Conservation (phyloP, 108 stramenopile genomes). For the Nannochloropsis salina region DNA sequence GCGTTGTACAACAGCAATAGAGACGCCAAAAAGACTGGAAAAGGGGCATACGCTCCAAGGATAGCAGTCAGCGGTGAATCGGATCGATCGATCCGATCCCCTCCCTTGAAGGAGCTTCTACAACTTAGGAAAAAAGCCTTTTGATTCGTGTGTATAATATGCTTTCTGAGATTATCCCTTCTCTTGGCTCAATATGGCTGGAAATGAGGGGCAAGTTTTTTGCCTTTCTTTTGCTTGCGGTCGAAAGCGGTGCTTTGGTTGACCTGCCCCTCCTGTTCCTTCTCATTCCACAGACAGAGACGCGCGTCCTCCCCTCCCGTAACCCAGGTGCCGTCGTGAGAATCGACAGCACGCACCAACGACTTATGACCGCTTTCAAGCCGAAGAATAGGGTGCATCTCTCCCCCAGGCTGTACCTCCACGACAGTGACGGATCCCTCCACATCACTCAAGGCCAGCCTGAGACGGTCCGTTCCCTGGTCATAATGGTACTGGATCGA, state of each 20-base stretch:
- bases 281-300: conserved; percentile 39
- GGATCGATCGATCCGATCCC: too few species aligned
- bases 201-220: neutral
- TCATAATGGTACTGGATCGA: conserved; percentile 39
- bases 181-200: neutral
- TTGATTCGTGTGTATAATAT: too few species aligned
- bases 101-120: too few species aligned
- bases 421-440: conserved; percentile 34
- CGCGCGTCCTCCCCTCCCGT: conserved; percentile 53
- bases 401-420: conserved; percentile 33
- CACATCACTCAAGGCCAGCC: conserved; percentile 34
- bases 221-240: neutral
- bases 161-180: too few species aligned
- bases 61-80: too few species aligned
- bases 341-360: conserved; percentile 21
- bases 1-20: too few species aligned
- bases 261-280: neutral
- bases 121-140: too few species aligned
- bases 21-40: too few species aligned
- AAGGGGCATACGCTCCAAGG: too few species aligned
- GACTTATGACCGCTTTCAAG: neutral
- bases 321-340: neutral
- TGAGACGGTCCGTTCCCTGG: conserved; percentile 28
- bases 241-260: too few species aligned
- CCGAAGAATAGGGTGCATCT: neutral